phyloP scores from a whole-genome alignment of 1,284 basidiomycete genomes.

The Bondarzewia mesenterica region DNA sequence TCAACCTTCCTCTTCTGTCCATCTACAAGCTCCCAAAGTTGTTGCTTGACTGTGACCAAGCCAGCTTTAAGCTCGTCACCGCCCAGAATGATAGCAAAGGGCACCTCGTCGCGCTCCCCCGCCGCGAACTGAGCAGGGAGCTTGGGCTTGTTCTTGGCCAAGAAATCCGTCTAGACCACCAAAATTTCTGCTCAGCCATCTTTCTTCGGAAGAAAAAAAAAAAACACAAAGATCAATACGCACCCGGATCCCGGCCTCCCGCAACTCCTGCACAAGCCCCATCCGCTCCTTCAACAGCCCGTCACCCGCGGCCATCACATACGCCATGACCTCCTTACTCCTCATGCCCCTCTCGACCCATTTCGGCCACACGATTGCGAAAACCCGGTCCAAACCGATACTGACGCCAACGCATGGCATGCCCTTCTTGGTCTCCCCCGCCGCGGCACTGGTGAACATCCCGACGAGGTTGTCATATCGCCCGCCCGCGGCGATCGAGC shows the following conservation, averaged over 20 bases:
- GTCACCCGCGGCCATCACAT: slow-evolving; percentile 89
- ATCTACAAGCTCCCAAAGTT: slow-evolving; percentile 73
- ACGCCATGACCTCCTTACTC: slow-evolving; percentile 92
- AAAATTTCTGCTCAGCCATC: neutral
- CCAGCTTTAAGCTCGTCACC: slow-evolving; percentile 81
- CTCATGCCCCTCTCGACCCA: slow-evolving; percentile 72
- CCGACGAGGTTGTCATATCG: slow-evolving; percentile 97
- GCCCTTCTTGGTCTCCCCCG: slow-evolving; percentile 62
- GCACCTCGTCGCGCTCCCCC: slow-evolving; percentile 88
- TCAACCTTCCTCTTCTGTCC: slow-evolving; percentile 68
- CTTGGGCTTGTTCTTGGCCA: slow-evolving; percentile 92
- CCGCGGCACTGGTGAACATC: slow-evolving; percentile 80
- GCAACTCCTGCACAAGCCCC: slow-evolving; percentile 72
- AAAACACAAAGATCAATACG: slow-evolving; percentile 12
- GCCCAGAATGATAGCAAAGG: slow-evolving; percentile 88
- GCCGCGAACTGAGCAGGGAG: slow-evolving; percentile 80
- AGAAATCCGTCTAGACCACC: slow-evolving; percentile 79
- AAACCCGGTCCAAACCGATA: slow-evolving; percentile 94
- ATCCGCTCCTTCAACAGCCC: slow-evolving; percentile 87
- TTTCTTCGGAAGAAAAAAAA: too few species aligned
- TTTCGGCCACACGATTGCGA: slow-evolving; percentile 85
- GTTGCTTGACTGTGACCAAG: slow-evolving; percentile 87
- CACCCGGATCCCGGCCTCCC: slow-evolving; percentile 88
- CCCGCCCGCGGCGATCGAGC: slow-evolving; percentile 95
- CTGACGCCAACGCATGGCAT: slow-evolving; percentile 93